phyloP scores from a whole-genome alignment of 352 stramenopile genomes.

The Pythium dissotocum region DNA sequence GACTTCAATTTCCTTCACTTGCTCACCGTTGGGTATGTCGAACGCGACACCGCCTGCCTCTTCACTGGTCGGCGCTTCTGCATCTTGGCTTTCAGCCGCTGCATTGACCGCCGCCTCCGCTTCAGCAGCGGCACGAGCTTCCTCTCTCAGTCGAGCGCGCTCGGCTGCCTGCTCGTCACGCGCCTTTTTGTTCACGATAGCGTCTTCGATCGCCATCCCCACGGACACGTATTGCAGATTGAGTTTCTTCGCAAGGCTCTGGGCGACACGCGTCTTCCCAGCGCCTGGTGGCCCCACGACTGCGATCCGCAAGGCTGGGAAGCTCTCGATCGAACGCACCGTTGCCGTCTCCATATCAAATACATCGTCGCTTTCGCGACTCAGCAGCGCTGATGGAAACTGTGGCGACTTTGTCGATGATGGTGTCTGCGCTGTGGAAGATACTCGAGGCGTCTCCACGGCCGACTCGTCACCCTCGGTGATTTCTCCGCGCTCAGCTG shows the following conservation, averaged over 20 bases:
- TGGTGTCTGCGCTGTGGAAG: neutral
- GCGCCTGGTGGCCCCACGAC: conserved; percentile 58
- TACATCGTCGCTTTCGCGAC: conserved; percentile 31
- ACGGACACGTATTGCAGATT: conserved; percentile 54
- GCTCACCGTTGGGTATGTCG: neutral
- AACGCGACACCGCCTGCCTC: neutral
- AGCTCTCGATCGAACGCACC: conserved; percentile 37
- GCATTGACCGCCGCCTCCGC: conserved; percentile 2
- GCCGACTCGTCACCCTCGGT: neutral
- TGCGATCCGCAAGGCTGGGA: conserved; percentile 45
- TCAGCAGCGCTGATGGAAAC: conserved; percentile 22
- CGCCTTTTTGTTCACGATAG: conserved; percentile 32
- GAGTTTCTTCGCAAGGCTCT: conserved; percentile 43
- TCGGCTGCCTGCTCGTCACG: conserved; percentile 2
- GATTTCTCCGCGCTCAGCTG: neutral
- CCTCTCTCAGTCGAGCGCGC: neutral
- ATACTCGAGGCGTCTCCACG: neutral
- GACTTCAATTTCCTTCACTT: conserved; percentile 5
- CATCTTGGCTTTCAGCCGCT: conserved; percentile 14
- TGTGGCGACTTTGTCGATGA: neutral
- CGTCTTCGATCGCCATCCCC: conserved; percentile 40
- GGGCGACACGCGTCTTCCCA: conserved; percentile 59
- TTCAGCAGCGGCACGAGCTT: neutral
- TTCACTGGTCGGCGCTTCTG: conserved; percentile 9
- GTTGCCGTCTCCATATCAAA: conserved; percentile 52